A percentile compares a stretch with the other conserved stretches of the same genome.
Evolutionary conservation across 1,139 yeast genomes (phyloP).

Genomic region (Kazachstania sp.): DNA sequence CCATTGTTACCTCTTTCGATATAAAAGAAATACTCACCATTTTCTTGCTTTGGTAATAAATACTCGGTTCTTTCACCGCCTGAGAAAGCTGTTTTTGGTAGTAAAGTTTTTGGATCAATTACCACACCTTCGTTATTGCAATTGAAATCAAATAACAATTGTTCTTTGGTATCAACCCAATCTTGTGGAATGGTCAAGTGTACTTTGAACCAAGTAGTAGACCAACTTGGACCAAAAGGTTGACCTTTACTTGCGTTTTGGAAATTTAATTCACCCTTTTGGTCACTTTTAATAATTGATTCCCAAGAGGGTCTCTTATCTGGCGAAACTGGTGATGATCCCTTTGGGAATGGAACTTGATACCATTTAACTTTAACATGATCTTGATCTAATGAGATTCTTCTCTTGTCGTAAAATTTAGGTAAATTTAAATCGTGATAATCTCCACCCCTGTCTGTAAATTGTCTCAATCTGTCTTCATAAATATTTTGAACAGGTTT

Average conservation of each 20-base stretch:
- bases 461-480: constrained; percentile 72
- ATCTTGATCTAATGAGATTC: constrained; percentile 33
- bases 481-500: constrained; percentile 77
- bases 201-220: constrained; percentile 87
- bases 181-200: constrained; percentile 50
- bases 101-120: constrained; percentile 50
- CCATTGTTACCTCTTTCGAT: constrained; percentile 91
- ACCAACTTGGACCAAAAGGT: constrained; percentile 92
- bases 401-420: constrained; percentile 60
- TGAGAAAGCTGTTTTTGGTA: constrained; percentile 74
- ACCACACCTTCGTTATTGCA: constrained; percentile 79
- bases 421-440: constrained; percentile 67
- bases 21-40: constrained; percentile 42
- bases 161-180: constrained; percentile 43
- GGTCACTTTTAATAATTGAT: constrained; percentile 45
- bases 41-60: constrained; percentile 46
- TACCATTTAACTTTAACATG: constrained; percentile 28
- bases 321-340: constrained; percentile 29
- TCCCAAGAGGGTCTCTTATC: constrained; percentile 62
- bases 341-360: constrained; percentile 28
- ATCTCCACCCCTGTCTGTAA: constrained; percentile 63
- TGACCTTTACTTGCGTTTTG: constrained; percentile 58
- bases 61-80: constrained; percentile 80
- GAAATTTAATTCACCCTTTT: constrained; percentile 32
- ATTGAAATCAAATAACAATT: constrained; percentile 75